Evolutionary conservation across 176 grass and related monocot species (phyloP).

Genomic region (Paspalum vaginatum): DNA sequence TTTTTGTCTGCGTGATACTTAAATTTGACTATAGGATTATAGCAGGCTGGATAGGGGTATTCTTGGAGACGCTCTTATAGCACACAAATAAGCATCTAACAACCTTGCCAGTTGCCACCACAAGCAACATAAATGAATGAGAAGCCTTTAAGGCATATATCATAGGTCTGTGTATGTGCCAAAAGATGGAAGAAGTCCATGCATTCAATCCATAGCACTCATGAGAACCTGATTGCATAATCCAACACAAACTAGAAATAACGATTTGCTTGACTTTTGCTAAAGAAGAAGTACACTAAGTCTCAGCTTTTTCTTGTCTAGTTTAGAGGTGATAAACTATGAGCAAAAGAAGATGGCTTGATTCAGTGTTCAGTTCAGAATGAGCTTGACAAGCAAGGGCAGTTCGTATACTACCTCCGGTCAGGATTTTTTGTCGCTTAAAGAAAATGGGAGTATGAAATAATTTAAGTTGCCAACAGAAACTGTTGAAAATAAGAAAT

Average conservation of each 20-base stretch:
- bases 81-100: background rate
- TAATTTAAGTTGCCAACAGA: background rate
- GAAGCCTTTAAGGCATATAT: slow-evolving; percentile 1
- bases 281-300: slow-evolving; percentile 5
- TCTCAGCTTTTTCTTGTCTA: background rate
- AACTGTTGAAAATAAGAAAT: slow-evolving; percentile 19
- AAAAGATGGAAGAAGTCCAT: background rate
- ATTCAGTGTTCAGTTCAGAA: background rate
- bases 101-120: background rate
- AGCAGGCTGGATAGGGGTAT: too few relatives aligned
- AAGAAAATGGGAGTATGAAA: background rate
- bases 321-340: background rate
- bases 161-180: background rate
- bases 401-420: background rate
- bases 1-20: too few relatives aligned
- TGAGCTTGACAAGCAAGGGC: background rate
- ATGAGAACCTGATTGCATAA: background rate
- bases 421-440: too few relatives aligned
- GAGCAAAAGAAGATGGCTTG: background rate
- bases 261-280: background rate
- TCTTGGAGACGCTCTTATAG: background rate
- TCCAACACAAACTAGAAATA: background rate
- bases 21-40: too few relatives aligned
- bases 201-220: background rate
- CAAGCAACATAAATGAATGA: slow-evolving; percentile 12